phyloP scores from a whole-genome alignment of 2,329 filamentous ascomycete species.

The Colletotrichum tanaceti region DNA sequence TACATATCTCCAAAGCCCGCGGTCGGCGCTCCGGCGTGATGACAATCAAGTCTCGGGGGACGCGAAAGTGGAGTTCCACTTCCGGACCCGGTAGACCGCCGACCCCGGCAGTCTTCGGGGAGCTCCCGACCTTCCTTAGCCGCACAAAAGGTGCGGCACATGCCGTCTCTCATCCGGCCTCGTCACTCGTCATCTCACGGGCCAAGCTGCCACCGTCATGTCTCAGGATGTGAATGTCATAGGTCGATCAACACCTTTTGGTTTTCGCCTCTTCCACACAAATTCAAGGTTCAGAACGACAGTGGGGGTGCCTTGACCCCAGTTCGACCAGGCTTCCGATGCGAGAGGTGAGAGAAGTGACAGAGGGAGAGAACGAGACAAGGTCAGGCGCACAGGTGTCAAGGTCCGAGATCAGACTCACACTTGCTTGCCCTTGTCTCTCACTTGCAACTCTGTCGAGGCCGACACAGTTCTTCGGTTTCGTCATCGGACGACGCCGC shows the following conservation, averaged over 20 bases:
- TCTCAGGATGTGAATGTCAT: constrained; percentile 11
- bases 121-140: constrained; percentile 5
- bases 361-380: not conserved
- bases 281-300: constrained; percentile 37
- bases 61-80: not conserved
- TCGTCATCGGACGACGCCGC: constrained; percentile 33
- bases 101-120: not conserved
- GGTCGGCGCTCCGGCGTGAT: not conserved
- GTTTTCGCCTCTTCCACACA: constrained; percentile 24
- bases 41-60: not conserved
- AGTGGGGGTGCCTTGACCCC: constrained; percentile 26
- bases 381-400: constrained; percentile 10
- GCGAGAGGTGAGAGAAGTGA: constrained; percentile 21
- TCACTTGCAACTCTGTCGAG: not conserved
- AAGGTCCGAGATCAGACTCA: constrained; percentile 29
- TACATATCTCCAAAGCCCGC: not conserved
- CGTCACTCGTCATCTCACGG: constrained; percentile 18
- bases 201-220: constrained; percentile 25
- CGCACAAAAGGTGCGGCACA: not conserved
- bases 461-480: constrained; percentile 14
- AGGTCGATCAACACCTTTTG: constrained; percentile 11
- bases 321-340: constrained; percentile 26
- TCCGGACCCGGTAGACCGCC: constrained; percentile 1
- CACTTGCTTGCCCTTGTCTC: not conserved
- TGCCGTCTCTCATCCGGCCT: constrained; percentile 36